Evolutionary conservation across 106 monocot species (phyloP).

Genomic region (Agapanthus africanus): DNA sequence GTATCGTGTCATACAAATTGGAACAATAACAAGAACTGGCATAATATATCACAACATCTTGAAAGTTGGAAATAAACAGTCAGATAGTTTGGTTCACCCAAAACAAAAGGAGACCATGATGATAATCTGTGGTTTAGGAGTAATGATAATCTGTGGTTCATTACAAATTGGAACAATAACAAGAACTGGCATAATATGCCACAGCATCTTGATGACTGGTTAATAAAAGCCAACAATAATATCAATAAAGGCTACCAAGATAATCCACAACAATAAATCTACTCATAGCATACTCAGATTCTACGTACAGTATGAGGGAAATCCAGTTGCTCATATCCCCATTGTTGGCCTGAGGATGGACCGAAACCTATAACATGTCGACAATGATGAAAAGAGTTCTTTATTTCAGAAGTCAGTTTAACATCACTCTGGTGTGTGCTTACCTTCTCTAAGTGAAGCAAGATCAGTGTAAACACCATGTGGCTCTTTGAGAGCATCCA

Average conservation of each 20-base stretch:
- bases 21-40: background rate
- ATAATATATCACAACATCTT: background rate
- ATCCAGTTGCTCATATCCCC: conserved; percentile 5
- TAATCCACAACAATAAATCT: background rate
- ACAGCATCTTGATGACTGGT: background rate
- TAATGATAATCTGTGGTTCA: background rate
- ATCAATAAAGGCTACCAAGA: background rate
- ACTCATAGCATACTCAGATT: background rate
- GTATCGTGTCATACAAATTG: background rate
- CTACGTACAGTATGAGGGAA: conserved; percentile 20
- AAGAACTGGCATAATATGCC: background rate
- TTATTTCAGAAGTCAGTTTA: background rate
- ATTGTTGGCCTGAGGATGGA: conserved; percentile 5
- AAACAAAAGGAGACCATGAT: background rate
- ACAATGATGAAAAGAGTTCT: background rate
- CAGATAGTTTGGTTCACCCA: background rate
- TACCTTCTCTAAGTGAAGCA: conserved; percentile 22
- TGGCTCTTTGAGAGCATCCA: conserved; percentile 34
- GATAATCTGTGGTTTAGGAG: background rate
- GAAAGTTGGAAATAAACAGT: no score
- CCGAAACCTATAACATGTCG: conserved; percentile 18
- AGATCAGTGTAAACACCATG: conserved; percentile 16
- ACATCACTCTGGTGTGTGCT: background rate
- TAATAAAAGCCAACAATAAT: background rate
- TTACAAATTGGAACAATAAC: background rate